A percentile compares a stretch with the other conserved stretches of the same genome.
These are phyloP conservation scores for Diophrys sp. DNA, from an alignment of 73 alveolate species.

Conservation along the genomic window DNA sequence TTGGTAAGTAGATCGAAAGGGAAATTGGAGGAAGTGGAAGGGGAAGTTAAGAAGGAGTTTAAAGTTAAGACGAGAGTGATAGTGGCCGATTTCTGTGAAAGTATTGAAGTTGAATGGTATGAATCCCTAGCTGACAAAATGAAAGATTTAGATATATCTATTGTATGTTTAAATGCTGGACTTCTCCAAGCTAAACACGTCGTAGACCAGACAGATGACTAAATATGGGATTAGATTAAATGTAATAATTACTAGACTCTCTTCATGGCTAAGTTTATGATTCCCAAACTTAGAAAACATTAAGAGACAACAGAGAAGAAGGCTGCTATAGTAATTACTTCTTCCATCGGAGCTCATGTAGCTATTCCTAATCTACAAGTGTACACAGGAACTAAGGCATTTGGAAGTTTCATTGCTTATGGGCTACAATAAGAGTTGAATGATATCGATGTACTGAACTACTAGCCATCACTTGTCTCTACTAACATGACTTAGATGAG, in stretches of 20 bases:
- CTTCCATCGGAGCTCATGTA: neutral
- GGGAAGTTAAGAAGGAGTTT: neutral
- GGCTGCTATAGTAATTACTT: neutral
- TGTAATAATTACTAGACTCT: neutral
- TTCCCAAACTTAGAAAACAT: neutral
- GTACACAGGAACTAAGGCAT: constrained; percentile 9
- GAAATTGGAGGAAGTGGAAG: neutral
- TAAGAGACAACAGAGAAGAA: neutral
- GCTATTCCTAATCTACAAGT: neutral
- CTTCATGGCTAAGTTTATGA: neutral
- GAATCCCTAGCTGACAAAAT: constrained; percentile 25
- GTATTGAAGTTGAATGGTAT: constrained; percentile 8
- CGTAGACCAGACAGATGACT: neutral
- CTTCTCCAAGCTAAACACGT: neutral
- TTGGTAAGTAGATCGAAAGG: neutral
- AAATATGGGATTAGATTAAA: neutral
- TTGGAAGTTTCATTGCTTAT: constrained; percentile 12
- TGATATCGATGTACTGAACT: constrained; percentile 2
- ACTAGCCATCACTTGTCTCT: constrained; percentile 1
- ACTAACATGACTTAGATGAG: constrained; percentile 11
- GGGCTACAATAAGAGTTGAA: neutral
- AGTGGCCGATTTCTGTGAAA: constrained; percentile 49
- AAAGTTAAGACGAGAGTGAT: constrained; percentile 22
- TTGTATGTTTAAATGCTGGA: constrained; percentile 62
- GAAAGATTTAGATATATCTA: constrained; percentile 49